Conservation (phyloP, 257 asterid species). For the Voacanga thouarsii region DNA sequence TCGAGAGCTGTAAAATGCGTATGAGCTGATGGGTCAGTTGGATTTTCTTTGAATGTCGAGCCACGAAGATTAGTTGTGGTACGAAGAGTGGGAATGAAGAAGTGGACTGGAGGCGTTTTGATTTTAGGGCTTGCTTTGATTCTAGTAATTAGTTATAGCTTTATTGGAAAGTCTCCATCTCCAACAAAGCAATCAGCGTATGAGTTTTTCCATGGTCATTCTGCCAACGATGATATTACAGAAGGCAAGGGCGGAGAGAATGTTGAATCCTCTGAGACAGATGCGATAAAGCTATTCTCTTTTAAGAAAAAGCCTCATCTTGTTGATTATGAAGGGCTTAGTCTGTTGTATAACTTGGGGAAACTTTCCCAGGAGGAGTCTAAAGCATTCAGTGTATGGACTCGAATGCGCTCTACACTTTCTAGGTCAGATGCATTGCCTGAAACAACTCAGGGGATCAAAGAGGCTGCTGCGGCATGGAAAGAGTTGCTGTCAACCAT, state of each 20-base stretch:
- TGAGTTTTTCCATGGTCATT: conserved; percentile 62
- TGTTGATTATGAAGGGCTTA: conserved; percentile 45
- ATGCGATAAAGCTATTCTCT: conserved; percentile 21
- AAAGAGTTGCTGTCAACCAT: conserved; percentile 38
- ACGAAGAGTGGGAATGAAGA: conserved; percentile 51
- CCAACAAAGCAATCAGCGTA: conserved; percentile 56
- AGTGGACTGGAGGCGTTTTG: conserved; percentile 66
- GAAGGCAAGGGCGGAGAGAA: conserved; percentile 14
- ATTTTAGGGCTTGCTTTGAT: conserved; percentile 51
- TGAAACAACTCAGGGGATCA: conserved; percentile 73
- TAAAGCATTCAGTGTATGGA: conserved; percentile 55
- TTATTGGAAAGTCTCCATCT: conserved; percentile 42
- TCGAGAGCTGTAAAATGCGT: not conserved
- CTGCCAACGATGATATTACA: conserved; percentile 26
- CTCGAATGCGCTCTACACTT: conserved; percentile 53
- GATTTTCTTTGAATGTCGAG: not conserved
- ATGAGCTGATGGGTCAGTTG: not conserved
- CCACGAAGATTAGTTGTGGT: not conserved
- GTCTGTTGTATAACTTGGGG: conserved; percentile 44
- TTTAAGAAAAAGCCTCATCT: conserved; percentile 43
- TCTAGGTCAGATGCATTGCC: conserved; percentile 89
- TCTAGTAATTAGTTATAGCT: conserved; percentile 50
- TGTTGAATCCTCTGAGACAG: conserved; percentile 23
- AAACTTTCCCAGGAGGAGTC: conserved; percentile 44
- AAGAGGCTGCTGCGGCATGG: conserved; percentile 66